Percentiles rank a stretch among this genome's conserved stretches.
These are phyloP conservation scores for Nigrospora sphaerica DNA, from an alignment of 2,329 filamentous ascomycete species.

Conservation along the genomic window DNA sequence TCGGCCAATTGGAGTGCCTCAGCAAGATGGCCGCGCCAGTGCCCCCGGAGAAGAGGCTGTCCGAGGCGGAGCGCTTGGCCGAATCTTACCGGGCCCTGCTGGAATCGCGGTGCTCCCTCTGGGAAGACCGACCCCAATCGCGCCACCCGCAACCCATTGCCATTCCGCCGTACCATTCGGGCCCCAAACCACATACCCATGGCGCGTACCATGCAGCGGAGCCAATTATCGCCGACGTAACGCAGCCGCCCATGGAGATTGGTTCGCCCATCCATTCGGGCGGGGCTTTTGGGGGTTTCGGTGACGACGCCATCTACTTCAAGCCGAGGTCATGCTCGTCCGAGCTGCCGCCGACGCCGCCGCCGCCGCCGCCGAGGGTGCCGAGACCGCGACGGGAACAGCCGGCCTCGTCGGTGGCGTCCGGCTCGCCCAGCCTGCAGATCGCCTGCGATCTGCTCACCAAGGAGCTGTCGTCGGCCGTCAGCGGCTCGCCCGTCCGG, in stretches of 20 bases:
- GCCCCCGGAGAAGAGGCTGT: slow-evolving; percentile 18
- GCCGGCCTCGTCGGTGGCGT: too few species aligned
- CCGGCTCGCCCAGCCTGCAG: slow-evolving; percentile 31
- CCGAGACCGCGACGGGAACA: too few species aligned
- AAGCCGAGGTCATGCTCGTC: slow-evolving; percentile 35
- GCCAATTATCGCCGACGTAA: too few species aligned
- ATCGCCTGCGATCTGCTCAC: slow-evolving; percentile 44
- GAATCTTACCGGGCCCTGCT: slow-evolving; percentile 43
- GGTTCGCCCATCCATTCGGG: not conserved
- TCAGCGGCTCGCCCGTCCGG: slow-evolving; percentile 14
- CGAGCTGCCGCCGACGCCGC: slow-evolving; percentile 22
- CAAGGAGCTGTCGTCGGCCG: slow-evolving; percentile 38
- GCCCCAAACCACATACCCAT: too few species aligned
- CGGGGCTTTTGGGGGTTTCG: slow-evolving; percentile 20
- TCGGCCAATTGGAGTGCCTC: slow-evolving; percentile 40
- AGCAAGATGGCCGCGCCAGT: slow-evolving; percentile 11
- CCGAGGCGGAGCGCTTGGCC: slow-evolving; percentile 40
- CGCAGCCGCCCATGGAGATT: too few species aligned
- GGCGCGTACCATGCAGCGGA: too few species aligned
- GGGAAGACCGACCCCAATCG: slow-evolving; percentile 11
- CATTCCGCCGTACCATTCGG: too few species aligned
- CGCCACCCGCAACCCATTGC: too few species aligned
- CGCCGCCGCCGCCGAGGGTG: too few species aligned
- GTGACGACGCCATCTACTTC: slow-evolving; percentile 39
- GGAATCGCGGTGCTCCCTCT: slow-evolving; percentile 28